Evolutionary conservation across 306 rosid genomes (phyloP), one percentile per base, ranked within the genome.

Genomic region (Vigna reflexopilosa): DNA sequence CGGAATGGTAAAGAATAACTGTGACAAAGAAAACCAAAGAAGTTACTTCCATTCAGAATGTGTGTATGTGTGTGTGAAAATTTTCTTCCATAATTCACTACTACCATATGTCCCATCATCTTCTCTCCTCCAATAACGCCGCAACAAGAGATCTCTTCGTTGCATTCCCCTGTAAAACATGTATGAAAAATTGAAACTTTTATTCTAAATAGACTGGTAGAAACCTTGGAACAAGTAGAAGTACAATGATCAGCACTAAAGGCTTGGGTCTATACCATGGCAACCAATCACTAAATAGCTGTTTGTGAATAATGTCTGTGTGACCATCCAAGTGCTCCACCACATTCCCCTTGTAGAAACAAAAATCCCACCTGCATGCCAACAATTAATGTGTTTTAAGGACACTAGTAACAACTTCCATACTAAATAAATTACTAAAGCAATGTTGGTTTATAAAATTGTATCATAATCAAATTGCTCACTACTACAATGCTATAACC

Each of bases 71-170:
- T 4, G 50, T 6, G 5, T 38, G 8, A 52, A 17, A 17, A 67
- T 52, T 26, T 15, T 54, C 49, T 72, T 59, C 52, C 64, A 77
- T n/a, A 69, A 80, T 73, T 80, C 34, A 80, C 44, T 72, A 80
- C 75, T 88, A 94, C 99, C 98, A 75, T 95, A 95, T 76, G 98
- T 95, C 80, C 99, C 99, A 83, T 87, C 98, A n/a, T 95, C 97
- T 85, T 95, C 98, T 79, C 99, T 87, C 88, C 99, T 95, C 99
- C 99, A 95, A 69, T 95, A 95, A 52, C 99, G 99, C 44, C 91
- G 87, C 84, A 95, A 58, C 77, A 95, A 85, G 63, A 95, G 88
- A 88, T 95, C 99, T 93, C 99, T 89, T 72, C 87, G 87, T 80
- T 80, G 79, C 97, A 93, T 87, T 57, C 98, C 94, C 99, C 99